Percentiles rank a stretch among this genome's conserved stretches.
Evolutionary conservation across 1,139 yeast genomes (phyloP).

Genomic region (Petasospora fabianii): DNA sequence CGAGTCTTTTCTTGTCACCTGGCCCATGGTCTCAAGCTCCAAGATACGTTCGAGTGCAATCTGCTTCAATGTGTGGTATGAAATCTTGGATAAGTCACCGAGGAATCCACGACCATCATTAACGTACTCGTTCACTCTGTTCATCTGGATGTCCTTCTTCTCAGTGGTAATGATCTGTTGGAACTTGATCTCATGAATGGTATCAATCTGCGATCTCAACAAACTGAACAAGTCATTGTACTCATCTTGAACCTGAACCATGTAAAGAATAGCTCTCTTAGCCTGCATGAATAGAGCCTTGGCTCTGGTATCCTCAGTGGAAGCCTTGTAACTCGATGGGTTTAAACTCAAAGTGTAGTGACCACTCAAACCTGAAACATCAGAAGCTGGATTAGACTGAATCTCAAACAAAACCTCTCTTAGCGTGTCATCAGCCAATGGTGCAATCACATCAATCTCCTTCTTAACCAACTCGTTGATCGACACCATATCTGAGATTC

Average conservation of each 20-base stretch:
- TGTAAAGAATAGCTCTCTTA: slow-evolving; percentile 74
- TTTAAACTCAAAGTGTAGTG: slow-evolving; percentile 38
- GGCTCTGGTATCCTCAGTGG: slow-evolving; percentile 38
- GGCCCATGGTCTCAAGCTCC: slow-evolving; percentile 69
- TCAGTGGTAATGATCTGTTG: slow-evolving; percentile 52
- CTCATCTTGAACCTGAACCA: slow-evolving; percentile 73
- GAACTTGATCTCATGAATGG: slow-evolving; percentile 63
- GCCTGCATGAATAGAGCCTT: slow-evolving; percentile 69
- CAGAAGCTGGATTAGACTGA: slow-evolving; percentile 41
- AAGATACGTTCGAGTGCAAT: slow-evolving; percentile 71
- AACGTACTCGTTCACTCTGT: slow-evolving; percentile 28
- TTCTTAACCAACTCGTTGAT: slow-evolving; percentile 56
- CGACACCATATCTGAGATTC: slow-evolving; percentile 60
- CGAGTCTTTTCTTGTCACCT: slow-evolving; percentile 61
- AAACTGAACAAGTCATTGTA: slow-evolving; percentile 71
- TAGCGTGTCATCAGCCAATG: slow-evolving; percentile 53
- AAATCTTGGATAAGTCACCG: slow-evolving; percentile 30
- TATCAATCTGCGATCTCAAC: slow-evolving; percentile 65
- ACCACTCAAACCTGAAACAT: slow-evolving; percentile 34
- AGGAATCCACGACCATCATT: slow-evolving; percentile 28
- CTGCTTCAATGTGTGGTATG: slow-evolving; percentile 75
- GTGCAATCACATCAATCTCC: slow-evolving; percentile 49
- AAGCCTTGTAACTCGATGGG: slow-evolving; percentile 43
- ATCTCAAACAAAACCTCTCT: slow-evolving; percentile 40
- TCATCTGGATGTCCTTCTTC: slow-evolving; percentile 29